Conservation (phyloP, 164 flowering plant genomes). For the Magnolia kwangsiensis region DNA sequence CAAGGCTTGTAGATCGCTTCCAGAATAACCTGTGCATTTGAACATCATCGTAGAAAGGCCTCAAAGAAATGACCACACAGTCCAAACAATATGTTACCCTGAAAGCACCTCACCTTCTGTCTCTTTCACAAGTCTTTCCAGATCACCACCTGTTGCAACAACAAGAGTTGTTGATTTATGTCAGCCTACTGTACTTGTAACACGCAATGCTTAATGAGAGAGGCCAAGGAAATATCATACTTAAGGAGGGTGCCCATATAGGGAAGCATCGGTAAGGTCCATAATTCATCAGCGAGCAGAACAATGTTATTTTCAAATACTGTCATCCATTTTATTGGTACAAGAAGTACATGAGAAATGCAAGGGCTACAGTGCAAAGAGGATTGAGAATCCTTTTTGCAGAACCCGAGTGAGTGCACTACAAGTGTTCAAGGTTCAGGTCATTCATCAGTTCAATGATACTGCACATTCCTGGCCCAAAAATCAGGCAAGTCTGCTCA, state of each 20-base stretch:
- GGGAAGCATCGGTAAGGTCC: background rate
- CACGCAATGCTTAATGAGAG: background rate
- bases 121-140: slow-evolving; percentile 72
- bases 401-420: background rate
- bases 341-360: background rate
- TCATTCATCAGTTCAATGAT: background rate
- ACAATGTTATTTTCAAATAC: background rate
- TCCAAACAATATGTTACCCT: background rate
- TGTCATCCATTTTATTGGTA: background rate
- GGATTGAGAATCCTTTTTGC: background rate
- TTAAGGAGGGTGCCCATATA: background rate
- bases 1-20: slow-evolving; percentile 95
- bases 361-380: background rate
- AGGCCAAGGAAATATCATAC: background rate
- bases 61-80: background rate
- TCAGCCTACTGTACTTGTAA: background rate
- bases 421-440: background rate
- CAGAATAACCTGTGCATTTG: slow-evolving; percentile 75
- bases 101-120: slow-evolving; percentile 69
- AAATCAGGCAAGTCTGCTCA: background rate
- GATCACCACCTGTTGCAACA: slow-evolving; percentile 57
- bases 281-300: background rate
- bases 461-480: background rate
- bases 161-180: background rate
- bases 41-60: background rate